A percentile compares a stretch with the other conserved stretches of the same genome.
Conservation (phyloP, 2,329 filamentous ascomycete species). For the Pseudogymnoascus sp. region DNA sequence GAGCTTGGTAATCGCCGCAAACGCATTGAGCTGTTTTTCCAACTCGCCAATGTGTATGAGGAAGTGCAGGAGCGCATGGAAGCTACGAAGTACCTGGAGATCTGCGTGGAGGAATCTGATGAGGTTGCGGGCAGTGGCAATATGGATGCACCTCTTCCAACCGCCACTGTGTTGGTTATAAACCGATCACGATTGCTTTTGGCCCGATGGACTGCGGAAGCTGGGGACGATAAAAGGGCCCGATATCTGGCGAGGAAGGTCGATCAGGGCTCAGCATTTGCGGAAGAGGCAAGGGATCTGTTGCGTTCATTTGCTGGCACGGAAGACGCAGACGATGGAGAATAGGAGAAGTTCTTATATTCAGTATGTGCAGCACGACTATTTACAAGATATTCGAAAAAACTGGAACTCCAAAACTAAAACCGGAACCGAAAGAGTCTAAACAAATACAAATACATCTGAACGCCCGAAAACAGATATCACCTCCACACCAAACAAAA, state of each 20-base stretch:
- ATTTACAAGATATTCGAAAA: background rate
- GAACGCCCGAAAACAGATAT: too few relatives aligned
- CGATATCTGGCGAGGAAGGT: background rate
- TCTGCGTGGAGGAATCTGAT: background rate
- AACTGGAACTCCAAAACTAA: background rate
- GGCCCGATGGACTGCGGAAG: background rate
- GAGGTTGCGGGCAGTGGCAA: background rate
- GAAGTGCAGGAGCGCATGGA: background rate
- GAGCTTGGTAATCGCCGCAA: background rate
- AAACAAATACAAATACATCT: background rate
- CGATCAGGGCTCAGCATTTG: background rate
- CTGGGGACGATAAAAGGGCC: background rate
- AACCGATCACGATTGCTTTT: background rate
- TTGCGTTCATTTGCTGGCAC: background rate
- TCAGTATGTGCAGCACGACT: background rate
- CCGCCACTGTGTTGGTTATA: background rate
- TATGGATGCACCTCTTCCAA: background rate
- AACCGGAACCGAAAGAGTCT: background rate
- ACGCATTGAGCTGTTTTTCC: background rate
- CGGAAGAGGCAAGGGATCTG: background rate
- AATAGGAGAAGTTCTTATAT: background rate
- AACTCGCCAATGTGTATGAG: background rate
- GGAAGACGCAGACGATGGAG: background rate
- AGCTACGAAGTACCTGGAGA: background rate
- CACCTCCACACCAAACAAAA: too few relatives aligned